A percentile compares a stretch with the other conserved stretches of the same genome.
Conservation (phyloP, 2,329 filamentous ascomycete species). For the Stemphylium lycopersici region DNA sequence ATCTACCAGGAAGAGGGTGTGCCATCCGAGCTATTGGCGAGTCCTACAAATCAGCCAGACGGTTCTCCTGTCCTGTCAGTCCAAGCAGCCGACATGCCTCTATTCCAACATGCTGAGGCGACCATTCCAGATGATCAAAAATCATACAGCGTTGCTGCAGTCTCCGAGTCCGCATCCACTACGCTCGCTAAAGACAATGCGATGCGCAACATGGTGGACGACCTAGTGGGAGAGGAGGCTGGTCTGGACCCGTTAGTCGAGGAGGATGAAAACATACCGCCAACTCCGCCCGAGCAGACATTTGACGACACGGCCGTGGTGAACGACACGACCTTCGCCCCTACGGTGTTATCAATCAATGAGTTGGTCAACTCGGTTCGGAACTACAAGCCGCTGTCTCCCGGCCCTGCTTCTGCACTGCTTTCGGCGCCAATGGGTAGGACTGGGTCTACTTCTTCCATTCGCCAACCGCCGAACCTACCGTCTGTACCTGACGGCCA, state of each 20-base stretch:
- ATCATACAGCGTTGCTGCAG: conserved; percentile 41
- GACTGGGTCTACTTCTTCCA: conserved; percentile 42
- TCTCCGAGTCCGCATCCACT: conserved; percentile 58
- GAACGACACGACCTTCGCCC: conserved; percentile 39
- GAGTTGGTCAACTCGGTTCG: conserved; percentile 48
- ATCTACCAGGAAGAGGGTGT: conserved; percentile 61
- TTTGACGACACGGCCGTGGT: conserved; percentile 50
- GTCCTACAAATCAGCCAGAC: conserved; percentile 49
- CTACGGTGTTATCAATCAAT: conserved; percentile 38
- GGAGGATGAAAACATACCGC: conserved; percentile 52
- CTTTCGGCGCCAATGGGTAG: conserved; percentile 44
- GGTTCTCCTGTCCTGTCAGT: conserved; percentile 48
- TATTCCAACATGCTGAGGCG: conserved; percentile 32
- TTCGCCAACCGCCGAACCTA: conserved; percentile 42
- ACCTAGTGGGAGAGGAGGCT: conserved; percentile 56
- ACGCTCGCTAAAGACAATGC: conserved; percentile 53
- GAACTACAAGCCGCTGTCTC: conserved; percentile 43
- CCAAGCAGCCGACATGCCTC: conserved; percentile 48
- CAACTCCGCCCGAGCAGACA: conserved; percentile 55
- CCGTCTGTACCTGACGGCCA: conserved; percentile 48
- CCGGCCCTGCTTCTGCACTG: conserved; percentile 30
- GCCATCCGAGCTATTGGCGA: conserved; percentile 57
- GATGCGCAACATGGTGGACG: conserved; percentile 65
- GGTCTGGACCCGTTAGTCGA: conserved; percentile 49
- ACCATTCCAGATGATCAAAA: conserved; percentile 45